Evolutionary conservation across 1,284 basidiomycete genomes (phyloP).

Genomic region (Apiotrichum sp.): DNA sequence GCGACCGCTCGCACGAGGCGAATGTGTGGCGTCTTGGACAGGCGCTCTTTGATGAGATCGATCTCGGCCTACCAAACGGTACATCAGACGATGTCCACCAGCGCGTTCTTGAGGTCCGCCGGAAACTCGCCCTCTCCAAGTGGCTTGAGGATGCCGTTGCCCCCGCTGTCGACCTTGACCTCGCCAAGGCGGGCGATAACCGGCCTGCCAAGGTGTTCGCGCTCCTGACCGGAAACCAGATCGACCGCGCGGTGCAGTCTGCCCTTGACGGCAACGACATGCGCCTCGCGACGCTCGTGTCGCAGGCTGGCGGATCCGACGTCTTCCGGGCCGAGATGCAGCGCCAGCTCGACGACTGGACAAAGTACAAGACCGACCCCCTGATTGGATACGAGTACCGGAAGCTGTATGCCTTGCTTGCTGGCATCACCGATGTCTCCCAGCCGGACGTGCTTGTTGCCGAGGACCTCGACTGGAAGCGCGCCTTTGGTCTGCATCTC

Average conservation of each 20-base stretch:
- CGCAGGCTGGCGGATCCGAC: constrained; percentile 77
- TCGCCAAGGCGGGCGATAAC: constrained; percentile 53
- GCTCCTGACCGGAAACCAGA: constrained; percentile 78
- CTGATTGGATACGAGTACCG: constrained; percentile 66
- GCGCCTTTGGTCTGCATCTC: constrained; percentile 80
- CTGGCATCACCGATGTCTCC: constrained; percentile 66
- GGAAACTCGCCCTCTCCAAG: constrained; percentile 73
- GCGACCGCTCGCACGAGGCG: constrained; percentile 70
- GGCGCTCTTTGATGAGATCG: constrained; percentile 80
- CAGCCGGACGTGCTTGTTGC: constrained; percentile 64
- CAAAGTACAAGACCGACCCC: constrained; percentile 65
- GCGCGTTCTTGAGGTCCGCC: constrained; percentile 53
- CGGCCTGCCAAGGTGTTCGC: constrained; percentile 61
- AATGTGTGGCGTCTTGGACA: constrained; percentile 78
- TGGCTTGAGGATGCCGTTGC: constrained; percentile 80
- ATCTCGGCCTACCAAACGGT: constrained; percentile 60
- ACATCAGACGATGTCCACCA: constrained; percentile 54
- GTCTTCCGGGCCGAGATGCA: constrained; percentile 68
- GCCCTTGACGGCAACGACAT: constrained; percentile 72
- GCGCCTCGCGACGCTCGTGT: constrained; percentile 84
- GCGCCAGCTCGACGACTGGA: constrained; percentile 79
- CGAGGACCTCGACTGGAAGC: constrained; percentile 88
- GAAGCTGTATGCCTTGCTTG: constrained; percentile 77
- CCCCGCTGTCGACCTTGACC: constrained; percentile 65
- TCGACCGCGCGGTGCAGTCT: constrained; percentile 71